These are phyloP conservation scores for Xylaria bambusicola DNA, from an alignment of 495 filamentous ascomycete genomes.

Conservation along the genomic window DNA sequence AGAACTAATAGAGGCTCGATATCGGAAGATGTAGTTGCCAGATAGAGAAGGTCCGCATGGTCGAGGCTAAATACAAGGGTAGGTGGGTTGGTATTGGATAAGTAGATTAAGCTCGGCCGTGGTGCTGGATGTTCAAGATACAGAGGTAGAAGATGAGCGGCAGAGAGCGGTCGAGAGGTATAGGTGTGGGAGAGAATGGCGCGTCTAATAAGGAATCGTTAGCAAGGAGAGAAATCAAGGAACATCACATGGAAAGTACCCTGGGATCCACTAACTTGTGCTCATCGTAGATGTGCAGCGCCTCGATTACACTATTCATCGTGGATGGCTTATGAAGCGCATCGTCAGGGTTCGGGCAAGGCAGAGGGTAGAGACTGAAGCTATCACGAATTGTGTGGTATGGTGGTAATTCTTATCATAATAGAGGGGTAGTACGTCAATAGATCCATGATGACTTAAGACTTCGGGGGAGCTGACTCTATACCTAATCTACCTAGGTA, in stretches of 20 bases:
- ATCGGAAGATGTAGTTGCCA: slow-evolving; percentile 79
- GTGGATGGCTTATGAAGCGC: slow-evolving; percentile 28
- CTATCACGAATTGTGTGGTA: too few relatives aligned
- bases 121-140: slow-evolving; percentile 85
- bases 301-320: slow-evolving; percentile 89
- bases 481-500: too few relatives aligned
- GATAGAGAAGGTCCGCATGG: slow-evolving; percentile 85
- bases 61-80: slow-evolving; percentile 84
- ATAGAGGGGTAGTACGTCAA: too few relatives aligned
- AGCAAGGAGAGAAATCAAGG: slow-evolving; percentile 11
- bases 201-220: slow-evolving; percentile 23
- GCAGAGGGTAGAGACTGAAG: neutral
- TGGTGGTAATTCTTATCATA: too few relatives aligned
- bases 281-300: slow-evolving; percentile 94
- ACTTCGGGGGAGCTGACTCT: too few relatives aligned
- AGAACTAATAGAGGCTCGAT: slow-evolving; percentile 91
- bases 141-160: slow-evolving; percentile 73
- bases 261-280: slow-evolving; percentile 62
- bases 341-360: slow-evolving; percentile 11
- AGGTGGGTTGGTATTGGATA: slow-evolving; percentile 79
- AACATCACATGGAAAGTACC: neutral
- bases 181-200: slow-evolving; percentile 58
- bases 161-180: slow-evolving; percentile 74
- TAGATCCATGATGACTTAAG: neutral
- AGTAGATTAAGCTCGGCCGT: slow-evolving; percentile 81